Conservation (phyloP, 441 rosid species). For the Sinapis alba region DNA sequence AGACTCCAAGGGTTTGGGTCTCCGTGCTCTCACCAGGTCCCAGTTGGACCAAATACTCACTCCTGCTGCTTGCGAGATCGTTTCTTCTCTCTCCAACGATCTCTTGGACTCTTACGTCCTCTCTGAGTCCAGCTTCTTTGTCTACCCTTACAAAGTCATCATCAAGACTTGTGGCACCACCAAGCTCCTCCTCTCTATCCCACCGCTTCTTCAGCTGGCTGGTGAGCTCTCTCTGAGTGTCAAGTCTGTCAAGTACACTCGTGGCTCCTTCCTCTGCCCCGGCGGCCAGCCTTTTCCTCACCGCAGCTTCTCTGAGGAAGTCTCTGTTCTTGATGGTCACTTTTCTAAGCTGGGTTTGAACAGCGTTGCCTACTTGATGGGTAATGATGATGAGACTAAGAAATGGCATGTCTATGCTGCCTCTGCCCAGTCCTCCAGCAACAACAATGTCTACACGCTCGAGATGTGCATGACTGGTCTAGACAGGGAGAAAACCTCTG, state of each 20-base stretch:
- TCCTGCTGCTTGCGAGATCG: constrained; percentile 72
- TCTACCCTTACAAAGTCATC: constrained; percentile 68
- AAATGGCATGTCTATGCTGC: constrained; percentile 51
- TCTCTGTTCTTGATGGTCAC: constrained; percentile 45
- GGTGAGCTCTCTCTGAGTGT: constrained; percentile 43
- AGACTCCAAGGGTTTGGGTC: constrained; percentile 54
- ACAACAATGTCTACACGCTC: constrained; percentile 41
- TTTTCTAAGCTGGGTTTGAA: constrained; percentile 37
- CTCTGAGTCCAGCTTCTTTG: constrained; percentile 81
- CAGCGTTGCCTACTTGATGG: constrained; percentile 45
- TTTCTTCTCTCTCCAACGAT: constrained; percentile 65
- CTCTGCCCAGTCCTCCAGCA: constrained; percentile 24
- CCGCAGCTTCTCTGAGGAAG: constrained; percentile 49
- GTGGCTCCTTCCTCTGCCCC: constrained; percentile 47
- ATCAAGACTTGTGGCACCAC: constrained; percentile 88
- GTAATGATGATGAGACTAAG: constrained; percentile 40
- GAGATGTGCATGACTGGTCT: constrained; percentile 53
- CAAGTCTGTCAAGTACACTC: constrained; percentile 44
- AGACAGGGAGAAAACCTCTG: constrained; percentile 39
- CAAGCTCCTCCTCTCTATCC: constrained; percentile 67
- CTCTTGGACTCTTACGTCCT: constrained; percentile 71
- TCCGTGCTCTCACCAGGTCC: constrained; percentile 54
- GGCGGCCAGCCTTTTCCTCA: constrained; percentile 47
- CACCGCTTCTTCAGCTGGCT: constrained; percentile 63
- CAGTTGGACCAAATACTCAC: constrained; percentile 62